Evolutionary conservation across 805 yeast species (phyloP), one percentile per base, ranked within the genome.

Genomic region (Suhomyces vadensis): DNA sequence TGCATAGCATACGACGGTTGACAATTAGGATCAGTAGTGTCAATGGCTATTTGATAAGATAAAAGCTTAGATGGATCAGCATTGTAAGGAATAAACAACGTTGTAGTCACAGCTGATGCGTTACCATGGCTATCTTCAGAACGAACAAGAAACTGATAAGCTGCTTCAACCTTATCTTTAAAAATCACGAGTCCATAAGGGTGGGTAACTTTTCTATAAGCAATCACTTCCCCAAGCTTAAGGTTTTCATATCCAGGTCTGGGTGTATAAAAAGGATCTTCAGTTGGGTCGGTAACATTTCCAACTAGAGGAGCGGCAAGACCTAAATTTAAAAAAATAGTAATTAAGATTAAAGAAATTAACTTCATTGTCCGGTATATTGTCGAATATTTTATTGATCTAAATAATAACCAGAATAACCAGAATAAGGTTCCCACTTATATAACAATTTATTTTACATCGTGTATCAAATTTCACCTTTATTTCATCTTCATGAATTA

Each of bases 31-130:
- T 45, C 46, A 0, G 66, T 53, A 19, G 67, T 48, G 48, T 65
- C 69, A 46, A 64, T 56, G 10, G 63, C 64, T 9, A 53, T 47
- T 41, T 63, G 66, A 44, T 63, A 63, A 21, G 63, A 54, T 5
- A 63, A 43, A 13, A 65, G 44, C 43, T 61, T 60, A 16, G 51
- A 26, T 3, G 59, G 49, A 47, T 63, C 57, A 4, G 64, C 58
- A 41, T 63, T 63, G 41, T 42, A 52, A 6, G 71, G 71, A 47
- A 60, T 57, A 20, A 65, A 49, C 6, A 65, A 39, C 1, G 68
- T 63, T 20, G 66, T 46, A 1, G 57, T 58, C n/a, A 59, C 47
- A 2, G 58, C 63, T 7, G 48, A 48, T 5, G 67, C 55, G 19
- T 59, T 50, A 2, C 67, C 67, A 39, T 48, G 49, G 7, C 60